These are phyloP conservation scores for Salix brachista DNA, from an alignment of 345 rosid genomes.

Conservation along the genomic window DNA sequence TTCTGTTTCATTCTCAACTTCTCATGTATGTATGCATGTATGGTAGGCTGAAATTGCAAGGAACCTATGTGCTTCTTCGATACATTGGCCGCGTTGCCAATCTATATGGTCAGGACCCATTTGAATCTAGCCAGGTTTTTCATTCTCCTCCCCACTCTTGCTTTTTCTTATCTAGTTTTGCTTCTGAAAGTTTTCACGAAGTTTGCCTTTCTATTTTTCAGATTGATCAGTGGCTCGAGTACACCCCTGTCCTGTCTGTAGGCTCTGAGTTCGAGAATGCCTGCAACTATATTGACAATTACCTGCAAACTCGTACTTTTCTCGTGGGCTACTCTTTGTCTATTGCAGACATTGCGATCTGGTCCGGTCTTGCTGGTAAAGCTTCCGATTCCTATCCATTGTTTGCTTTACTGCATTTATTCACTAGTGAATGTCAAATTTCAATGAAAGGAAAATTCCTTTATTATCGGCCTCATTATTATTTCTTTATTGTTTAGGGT, in stretches of 20 bases:
- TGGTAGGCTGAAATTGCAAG: conserved; percentile 52
- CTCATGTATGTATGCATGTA: not conserved
- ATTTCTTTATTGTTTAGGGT: too few species aligned
- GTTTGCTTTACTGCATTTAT: not conserved
- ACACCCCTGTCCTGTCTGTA: conserved; percentile 52
- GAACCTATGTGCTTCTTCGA: conserved; percentile 55
- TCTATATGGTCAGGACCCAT: conserved; percentile 47
- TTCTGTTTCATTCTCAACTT: not conserved
- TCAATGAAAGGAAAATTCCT: not conserved
- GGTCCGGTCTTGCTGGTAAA: conserved; percentile 85
- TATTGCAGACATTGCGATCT: conserved; percentile 77
- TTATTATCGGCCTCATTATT: not conserved
- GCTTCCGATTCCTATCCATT: not conserved
- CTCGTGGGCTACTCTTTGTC: conserved; percentile 66
- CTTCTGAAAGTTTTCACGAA: not conserved
- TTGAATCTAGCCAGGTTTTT: conserved; percentile 59
- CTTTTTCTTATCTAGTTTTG: not conserved
- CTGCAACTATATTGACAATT: conserved; percentile 50
- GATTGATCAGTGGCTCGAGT: conserved; percentile 89
- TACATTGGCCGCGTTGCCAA: conserved; percentile 50
- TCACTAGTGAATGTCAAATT: not conserved
- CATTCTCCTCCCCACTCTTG: not conserved
- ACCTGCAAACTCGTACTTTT: conserved; percentile 51
- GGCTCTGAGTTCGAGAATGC: conserved; percentile 86
- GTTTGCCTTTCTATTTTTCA: conserved; percentile 17